A percentile compares a stretch with the other conserved stretches of the same genome.
Conservation (phyloP, 768 basidiomycete genomes). For the Sarcodon sp. region DNA sequence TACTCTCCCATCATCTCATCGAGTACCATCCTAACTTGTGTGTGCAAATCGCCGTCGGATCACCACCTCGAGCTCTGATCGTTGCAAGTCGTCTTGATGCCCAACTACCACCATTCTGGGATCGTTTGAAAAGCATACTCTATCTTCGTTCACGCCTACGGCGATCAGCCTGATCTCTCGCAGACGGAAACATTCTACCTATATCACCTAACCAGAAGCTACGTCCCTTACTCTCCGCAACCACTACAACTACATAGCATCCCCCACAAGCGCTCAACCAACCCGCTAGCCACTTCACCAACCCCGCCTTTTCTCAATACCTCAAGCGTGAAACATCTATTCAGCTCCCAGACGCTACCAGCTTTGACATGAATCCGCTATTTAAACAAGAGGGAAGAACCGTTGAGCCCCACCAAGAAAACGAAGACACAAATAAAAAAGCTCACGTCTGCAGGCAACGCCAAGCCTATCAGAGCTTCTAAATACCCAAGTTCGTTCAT, state of each 20-base stretch:
- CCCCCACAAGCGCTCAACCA: constrained; percentile 32
- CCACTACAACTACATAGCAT: constrained; percentile 7
- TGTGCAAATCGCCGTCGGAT: constrained; percentile 59
- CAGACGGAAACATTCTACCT: constrained; percentile 85
- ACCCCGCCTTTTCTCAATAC: constrained; percentile 7
- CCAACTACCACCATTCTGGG: constrained; percentile 47
- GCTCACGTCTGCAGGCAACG: constrained; percentile 40
- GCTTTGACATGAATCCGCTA: constrained; percentile 40
- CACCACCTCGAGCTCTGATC: constrained; percentile 50
- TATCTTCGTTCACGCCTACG: neutral
- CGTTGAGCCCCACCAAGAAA: constrained; percentile 2
- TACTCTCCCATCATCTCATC: constrained; percentile 1
- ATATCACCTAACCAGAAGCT: constrained; percentile 65
- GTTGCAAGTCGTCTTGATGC: constrained; percentile 52
- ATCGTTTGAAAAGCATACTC: constrained; percentile 39
- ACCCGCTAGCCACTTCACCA: constrained; percentile 25
- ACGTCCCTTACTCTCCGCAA: constrained; percentile 19
- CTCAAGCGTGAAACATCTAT: neutral
- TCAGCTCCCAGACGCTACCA: constrained; percentile 31
- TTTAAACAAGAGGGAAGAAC: constrained; percentile 5
- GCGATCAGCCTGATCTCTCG: constrained; percentile 1
- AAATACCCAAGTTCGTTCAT: constrained; percentile 51
- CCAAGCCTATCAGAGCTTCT: constrained; percentile 35
- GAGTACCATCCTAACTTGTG: neutral
- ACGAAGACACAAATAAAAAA: constrained; percentile 4